Base-by-base conservation (phyloP, 2,329 filamentous ascomycete genomes). In the Dryadomyces sulphureus region DNA sequence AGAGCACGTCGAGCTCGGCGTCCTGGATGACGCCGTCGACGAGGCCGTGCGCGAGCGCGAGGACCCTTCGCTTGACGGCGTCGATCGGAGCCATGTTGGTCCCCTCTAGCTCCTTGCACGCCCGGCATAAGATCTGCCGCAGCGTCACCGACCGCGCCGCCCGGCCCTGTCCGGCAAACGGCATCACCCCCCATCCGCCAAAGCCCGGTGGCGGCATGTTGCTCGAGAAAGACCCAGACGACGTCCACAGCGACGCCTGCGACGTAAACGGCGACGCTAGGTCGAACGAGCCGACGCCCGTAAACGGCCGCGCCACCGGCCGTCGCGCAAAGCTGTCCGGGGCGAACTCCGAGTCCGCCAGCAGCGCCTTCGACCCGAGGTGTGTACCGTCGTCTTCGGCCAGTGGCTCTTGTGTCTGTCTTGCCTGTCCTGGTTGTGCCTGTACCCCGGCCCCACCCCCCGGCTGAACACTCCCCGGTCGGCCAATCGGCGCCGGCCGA, bases 361-460 rank as follows among this genome's bases (percentile, higher is more conserved):
- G 69, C 12, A 98, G 69, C 12, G 89, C 92, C 55, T 87, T 89
- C 62, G 90, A 96, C 12, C 92, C 92, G 22, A 98, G 71, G 55
- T 92, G 88, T 50, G 45, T 38, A 2, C 43, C n/a, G 51, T 79
- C 82, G 46, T 84, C 65, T 42, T n/a, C n/a, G n/a, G n/a, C n/a
- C n/a, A n/a, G n/a, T n/a, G n/a, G n/a, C n/a, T n/a, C n/a, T n/a
- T n/a, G n/a, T n/a, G n/a, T n/a, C n/a, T n/a, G n/a, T n/a, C n/a
- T n/a, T n/a, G n/a, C n/a, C n/a, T n/a, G n/a, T n/a, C n/a, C n/a
- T n/a, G n/a, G n/a, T n/a, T n/a, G n/a, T n/a, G n/a, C n/a, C n/a
- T n/a, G n/a, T n/a, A n/a, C n/a, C n/a, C n/a, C n/a, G n/a, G n/a
- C n/a, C n/a, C n/a, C n/a, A n/a, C n/a, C n/a, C n/a, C n/a, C n/a